Evolutionary conservation across 2,329 filamentous ascomycete genomes (phyloP).

Genomic region (Raffaelea albimanens): DNA sequence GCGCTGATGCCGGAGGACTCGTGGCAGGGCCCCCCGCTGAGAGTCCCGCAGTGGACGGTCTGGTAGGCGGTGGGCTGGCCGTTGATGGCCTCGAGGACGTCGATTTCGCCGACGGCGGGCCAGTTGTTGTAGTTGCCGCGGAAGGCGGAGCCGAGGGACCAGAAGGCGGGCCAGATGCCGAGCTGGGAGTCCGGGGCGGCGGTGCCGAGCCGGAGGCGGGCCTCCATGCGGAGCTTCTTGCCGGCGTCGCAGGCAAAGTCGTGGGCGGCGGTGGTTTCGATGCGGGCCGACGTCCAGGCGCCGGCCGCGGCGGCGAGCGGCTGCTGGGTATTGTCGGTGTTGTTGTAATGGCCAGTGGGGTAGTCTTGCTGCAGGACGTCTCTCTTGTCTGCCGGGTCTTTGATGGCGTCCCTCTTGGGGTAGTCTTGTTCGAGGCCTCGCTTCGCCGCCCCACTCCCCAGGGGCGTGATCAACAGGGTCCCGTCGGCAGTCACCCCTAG

Average conservation of each 20-base stretch:
- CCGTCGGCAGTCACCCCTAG: constrained; percentile 26
- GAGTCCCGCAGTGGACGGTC: constrained; percentile 31
- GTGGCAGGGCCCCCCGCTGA: constrained; percentile 29
- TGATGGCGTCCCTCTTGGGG: too few relatives aligned
- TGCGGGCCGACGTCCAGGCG: constrained; percentile 33
- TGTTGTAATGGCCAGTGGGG: too few relatives aligned
- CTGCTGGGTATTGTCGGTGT: too few relatives aligned
- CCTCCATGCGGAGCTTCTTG: constrained; percentile 27
- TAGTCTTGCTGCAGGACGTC: too few relatives aligned
- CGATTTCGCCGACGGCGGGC: constrained; percentile 33
- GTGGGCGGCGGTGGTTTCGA: constrained; percentile 26
- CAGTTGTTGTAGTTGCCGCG: constrained; percentile 28
- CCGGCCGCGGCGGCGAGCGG: constrained; percentile 3
- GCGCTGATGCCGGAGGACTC: constrained; percentile 26
- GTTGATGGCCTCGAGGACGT: constrained; percentile 34
- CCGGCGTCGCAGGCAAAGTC: constrained; percentile 25
- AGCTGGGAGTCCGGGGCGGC: constrained; percentile 15
- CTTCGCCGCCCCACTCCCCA: constrained; percentile 13
- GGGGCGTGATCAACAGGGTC: constrained; percentile 26
- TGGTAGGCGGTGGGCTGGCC: constrained; percentile 24
- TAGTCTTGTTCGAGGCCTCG: too few relatives aligned
- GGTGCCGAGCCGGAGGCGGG: constrained; percentile 26
- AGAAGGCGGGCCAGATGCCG: constrained; percentile 39
- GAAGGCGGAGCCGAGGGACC: constrained; percentile 30
- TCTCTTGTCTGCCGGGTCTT: too few relatives aligned